phyloP scores from a whole-genome alignment of 768 basidiomycete genomes.

The Phanerodontia chrysosporium region DNA sequence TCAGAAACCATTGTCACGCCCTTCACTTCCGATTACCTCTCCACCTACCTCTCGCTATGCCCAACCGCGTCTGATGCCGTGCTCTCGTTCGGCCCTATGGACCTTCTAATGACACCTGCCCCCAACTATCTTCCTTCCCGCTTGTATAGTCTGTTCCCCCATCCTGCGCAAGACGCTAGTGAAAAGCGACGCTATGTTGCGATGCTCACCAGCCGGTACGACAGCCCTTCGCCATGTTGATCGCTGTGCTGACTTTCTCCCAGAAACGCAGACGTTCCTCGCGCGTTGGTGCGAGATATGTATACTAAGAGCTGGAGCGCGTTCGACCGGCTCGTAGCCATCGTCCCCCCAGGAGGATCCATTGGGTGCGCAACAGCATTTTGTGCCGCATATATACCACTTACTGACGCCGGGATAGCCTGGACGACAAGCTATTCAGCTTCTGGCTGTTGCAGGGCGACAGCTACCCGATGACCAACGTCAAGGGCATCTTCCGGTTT shows the following conservation, averaged over 20 bases:
- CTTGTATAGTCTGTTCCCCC: conserved; percentile 70
- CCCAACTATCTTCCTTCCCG: conserved; percentile 72
- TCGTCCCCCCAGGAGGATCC: conserved; percentile 86
- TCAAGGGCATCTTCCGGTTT: conserved; percentile 84
- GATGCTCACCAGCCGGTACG: conserved; percentile 65
- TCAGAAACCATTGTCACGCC: conserved; percentile 68
- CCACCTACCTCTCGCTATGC: conserved; percentile 71
- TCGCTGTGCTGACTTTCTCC: too few species aligned
- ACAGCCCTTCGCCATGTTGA: too few species aligned
- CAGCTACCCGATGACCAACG: conserved; percentile 67
- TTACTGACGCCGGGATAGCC: conserved; percentile 35
- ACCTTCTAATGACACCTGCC: conserved; percentile 70
- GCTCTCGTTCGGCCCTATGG: conserved; percentile 78
- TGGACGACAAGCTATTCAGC: conserved; percentile 88
- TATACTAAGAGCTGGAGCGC: conserved; percentile 93
- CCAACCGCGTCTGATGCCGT: conserved; percentile 73
- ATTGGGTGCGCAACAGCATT: conserved; percentile 58
- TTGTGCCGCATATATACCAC: conserved; percentile 8
- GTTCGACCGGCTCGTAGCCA: conserved; percentile 82
- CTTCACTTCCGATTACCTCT: conserved; percentile 75
- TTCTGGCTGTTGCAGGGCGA: conserved; percentile 87
- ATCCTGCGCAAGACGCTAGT: conserved; percentile 72
- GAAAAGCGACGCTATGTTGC: conserved; percentile 76
- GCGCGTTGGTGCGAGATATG: conserved; percentile 83
- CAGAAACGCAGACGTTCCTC: conserved; percentile 82